These are phyloP conservation scores for Penicillium coffeae DNA, from an alignment of 495 filamentous ascomycete species.

Conservation along the genomic window DNA sequence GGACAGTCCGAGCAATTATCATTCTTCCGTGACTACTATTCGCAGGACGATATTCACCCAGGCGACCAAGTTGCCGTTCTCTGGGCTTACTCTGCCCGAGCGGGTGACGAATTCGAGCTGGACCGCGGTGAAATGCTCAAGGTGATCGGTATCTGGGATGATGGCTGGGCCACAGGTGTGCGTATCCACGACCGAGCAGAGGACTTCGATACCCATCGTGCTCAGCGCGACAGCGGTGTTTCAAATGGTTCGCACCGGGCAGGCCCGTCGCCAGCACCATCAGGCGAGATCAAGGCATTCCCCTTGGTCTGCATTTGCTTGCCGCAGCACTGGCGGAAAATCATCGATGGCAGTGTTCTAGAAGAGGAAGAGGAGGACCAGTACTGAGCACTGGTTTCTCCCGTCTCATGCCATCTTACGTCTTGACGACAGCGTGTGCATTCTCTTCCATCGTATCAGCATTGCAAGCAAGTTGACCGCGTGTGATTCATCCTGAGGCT, in stretches of 20 bases:
- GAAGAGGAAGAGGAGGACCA: slow-evolving; percentile 34
- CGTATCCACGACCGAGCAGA: slow-evolving; percentile 79
- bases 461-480: slow-evolving; percentile 20
- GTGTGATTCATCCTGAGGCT: slow-evolving; percentile 17
- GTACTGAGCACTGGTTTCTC: slow-evolving; percentile 20
- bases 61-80: slow-evolving; percentile 85
- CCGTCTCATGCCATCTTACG: slow-evolving; percentile 36
- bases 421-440: slow-evolving; percentile 40
- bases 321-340: slow-evolving; percentile 95
- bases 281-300: slow-evolving; percentile 95
- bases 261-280: slow-evolving; percentile 60
- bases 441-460: slow-evolving; percentile 21
- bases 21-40: slow-evolving; percentile 99
- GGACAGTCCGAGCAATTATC: slow-evolving; percentile 92
- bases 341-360: slow-evolving; percentile 67
- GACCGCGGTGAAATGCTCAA: slow-evolving; percentile 98
- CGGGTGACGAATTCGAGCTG: slow-evolving; percentile 87
- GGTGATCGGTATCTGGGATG: slow-evolving; percentile 98
- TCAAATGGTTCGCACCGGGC: slow-evolving; percentile 71
- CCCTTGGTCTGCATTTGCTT: slow-evolving; percentile 96
- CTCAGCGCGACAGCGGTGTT: slow-evolving; percentile 88
- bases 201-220: slow-evolving; percentile 74
- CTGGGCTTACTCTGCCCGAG: slow-evolving; percentile 95
- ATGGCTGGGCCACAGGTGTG: slow-evolving; percentile 97
- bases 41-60: slow-evolving; percentile 89